Base-by-base conservation (phyloP, 805 yeast species). In the Metschnikowia amazonensis region DNA sequence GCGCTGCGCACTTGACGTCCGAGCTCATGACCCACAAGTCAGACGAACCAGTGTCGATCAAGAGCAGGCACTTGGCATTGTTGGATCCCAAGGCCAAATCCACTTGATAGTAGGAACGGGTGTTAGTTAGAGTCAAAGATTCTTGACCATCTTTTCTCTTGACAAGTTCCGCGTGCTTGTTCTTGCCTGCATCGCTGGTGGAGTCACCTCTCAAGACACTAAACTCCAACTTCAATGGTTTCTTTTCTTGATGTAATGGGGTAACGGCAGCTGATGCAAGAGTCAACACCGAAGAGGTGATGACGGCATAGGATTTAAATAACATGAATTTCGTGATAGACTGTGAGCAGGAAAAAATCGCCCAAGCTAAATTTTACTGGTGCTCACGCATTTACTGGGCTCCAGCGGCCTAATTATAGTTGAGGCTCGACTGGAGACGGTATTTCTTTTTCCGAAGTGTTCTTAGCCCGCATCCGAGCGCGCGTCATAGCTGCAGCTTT, bases 11-110 rank as follows among this genome's bases (percentile, higher is more conserved):
- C 10, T 11, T 25, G 4, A 40, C 43, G 28, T 38, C 43, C 14
- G 36, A 45, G 29, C 67, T 51, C 69, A 67, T 66, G 31, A 70
- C 59, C 76, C 76, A 70, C 49, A 70, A 63, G 51, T 70, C 76
- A 6, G 73, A 66, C 7, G 74, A 68, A 11, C 76, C 76, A 14
- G 76, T 70, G 49, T 70, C 76, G 8, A 70, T 62, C 49, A 69
- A 58, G 3, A 69, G 71, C n/a, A 57, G 58, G n/a, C 59, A 62
- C 27, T 32, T 34, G 35, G 47, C 53, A 13, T 40, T 43, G 14
- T 50, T 34, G 9, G 53, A 44, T 16, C 58, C 58, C n/a, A 54
- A n/a, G 31, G 34, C 31, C 1, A 52, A 25, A 14, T 46, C 44
- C 39, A 52, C 40, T 17, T 44, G 42, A 43, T 54, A 54, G 42